A percentile compares a stretch with the other conserved stretches of the same genome.
Conservation (phyloP, 257 asterid genomes). For the Coffea canephora region DNA sequence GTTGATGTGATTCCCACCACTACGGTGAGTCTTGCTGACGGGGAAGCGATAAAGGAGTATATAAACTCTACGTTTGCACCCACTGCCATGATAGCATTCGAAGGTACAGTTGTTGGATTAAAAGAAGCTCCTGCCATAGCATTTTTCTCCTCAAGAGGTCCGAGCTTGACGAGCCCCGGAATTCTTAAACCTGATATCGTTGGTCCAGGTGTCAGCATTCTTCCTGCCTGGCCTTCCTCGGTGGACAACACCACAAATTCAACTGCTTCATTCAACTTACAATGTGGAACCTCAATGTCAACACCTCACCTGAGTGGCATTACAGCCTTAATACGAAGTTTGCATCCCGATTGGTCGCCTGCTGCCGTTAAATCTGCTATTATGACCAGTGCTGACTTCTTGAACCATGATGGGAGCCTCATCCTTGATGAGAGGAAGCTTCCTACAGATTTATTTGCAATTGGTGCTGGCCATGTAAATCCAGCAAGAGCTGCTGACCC, state of each 20-base stretch:
- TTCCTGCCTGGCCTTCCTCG: constrained; percentile 25
- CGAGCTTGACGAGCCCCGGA: too few relatives aligned
- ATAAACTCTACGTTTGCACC: too few relatives aligned
- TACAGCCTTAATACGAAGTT: constrained; percentile 21
- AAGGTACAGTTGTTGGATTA: too few relatives aligned
- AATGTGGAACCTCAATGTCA: constrained; percentile 26
- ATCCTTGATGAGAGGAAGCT: constrained; percentile 14
- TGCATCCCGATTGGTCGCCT: constrained; percentile 29
- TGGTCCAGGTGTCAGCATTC: constrained; percentile 12
- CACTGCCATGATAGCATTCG: too few relatives aligned
- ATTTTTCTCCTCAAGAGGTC: too few relatives aligned
- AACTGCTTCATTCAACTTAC: constrained; percentile 13
- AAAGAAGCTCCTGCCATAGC: too few relatives aligned
- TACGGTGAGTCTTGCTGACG: too few relatives aligned
- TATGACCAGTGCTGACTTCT: constrained; percentile 20
- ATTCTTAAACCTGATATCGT: too few relatives aligned
- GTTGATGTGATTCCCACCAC: too few relatives aligned
- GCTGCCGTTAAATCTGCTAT: constrained; percentile 26
- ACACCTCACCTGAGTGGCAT: constrained; percentile 28
- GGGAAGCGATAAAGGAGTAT: too few relatives aligned
- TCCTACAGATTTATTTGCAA: constrained; percentile 17
- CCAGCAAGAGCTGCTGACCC: constrained; percentile 33
- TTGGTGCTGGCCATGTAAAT: constrained; percentile 30
- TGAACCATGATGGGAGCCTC: constrained; percentile 5
- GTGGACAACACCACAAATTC: constrained; percentile 22